Evolutionary conservation across 1,139 yeast species (phyloP), one percentile per base, ranked within the genome.

Genomic region (Trichomonascaceae sp.): DNA sequence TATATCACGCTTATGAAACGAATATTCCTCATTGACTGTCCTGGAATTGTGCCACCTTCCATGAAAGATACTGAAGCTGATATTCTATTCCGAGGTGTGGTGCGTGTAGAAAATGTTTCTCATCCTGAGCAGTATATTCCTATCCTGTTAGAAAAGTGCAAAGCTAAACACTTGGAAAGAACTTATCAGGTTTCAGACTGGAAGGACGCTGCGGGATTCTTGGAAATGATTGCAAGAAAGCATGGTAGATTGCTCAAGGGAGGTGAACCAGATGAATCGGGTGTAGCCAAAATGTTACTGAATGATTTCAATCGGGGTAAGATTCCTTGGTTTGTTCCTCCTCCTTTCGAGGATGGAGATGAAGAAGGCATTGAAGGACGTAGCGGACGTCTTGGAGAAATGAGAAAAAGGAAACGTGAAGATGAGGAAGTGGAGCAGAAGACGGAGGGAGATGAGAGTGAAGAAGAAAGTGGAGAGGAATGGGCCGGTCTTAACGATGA

Each of bases 21-120:
- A 63, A 93, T 93, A 53, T 93, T 90, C 72, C 77, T 93, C 65
- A 93, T 93, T 66, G 99, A 93, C 73, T 93, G 99, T 76, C 99
- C 99, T 2, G 99, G 99, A 72, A 91, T 93, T 68, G 99, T 95
- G 6, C 99, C 99, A 8, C 99, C 99, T 38, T 87, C 95, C 27
- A 70, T 82, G 32, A 89, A 85, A 64, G 99, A 93, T 69, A 73
- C 93, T 1, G 95, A 90, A 67, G 83, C 96, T n/a, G 99, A 93
- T 69, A 90, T 93, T 66, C 72, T 93, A 61, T 89, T 93, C 71
- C 82, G 97, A 71, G 99, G 99, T 66, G 99, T 93, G 22, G 99
- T 93, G 1, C 85, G 99, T 74, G 97, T 93, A 30, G 99, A 93
- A 70, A 96, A 93, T 68, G 98, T 93, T 46, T 83, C 95, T 0